A percentile compares a stretch with the other conserved stretches of the same genome.
These are phyloP conservation scores for Aspergillus persii DNA, from an alignment of 2,329 filamentous ascomycete species.

Conservation along the genomic window DNA sequence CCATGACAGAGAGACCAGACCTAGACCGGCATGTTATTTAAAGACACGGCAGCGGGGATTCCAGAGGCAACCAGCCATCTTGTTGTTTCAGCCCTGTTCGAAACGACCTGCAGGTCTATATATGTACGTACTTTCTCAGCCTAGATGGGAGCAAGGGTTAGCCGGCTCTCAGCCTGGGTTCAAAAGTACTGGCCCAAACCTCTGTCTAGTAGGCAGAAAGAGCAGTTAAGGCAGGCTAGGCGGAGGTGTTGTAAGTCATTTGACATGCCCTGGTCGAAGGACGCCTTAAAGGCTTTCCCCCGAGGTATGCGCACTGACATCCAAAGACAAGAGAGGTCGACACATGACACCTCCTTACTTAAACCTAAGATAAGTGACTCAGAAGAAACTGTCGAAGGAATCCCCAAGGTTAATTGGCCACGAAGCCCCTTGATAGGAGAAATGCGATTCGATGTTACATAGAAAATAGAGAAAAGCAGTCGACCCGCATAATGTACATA, in stretches of 20 bases:
- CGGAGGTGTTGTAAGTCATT: not conserved
- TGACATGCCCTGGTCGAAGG: not conserved
- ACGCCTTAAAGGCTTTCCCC: not conserved
- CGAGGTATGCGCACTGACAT: too few relatives aligned
- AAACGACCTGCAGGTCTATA: not conserved
- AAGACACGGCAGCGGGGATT: not conserved
- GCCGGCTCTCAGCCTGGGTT: not conserved
- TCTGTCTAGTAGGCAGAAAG: not conserved
- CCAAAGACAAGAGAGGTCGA: not conserved
- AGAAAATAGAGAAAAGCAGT: constrained; percentile 14
- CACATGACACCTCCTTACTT: not conserved
- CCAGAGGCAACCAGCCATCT: not conserved
- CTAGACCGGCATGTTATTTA: not conserved
- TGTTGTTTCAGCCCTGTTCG: not conserved
- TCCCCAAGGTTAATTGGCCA: not conserved
- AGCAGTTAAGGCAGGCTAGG: too few relatives aligned
- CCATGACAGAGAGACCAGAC: not conserved
- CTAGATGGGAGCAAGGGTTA: too few relatives aligned
- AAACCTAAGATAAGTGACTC: not conserved
- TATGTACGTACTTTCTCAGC: too few relatives aligned
- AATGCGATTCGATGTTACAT: constrained; percentile 8
- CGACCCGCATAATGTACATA: constrained; percentile 20
- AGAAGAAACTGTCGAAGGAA: not conserved
- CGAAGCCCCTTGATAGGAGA: not conserved
- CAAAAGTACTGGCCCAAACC: not conserved